Evolutionary conservation across 2,329 filamentous ascomycete species (phyloP).

Genomic region (Penicillium vulpinum): DNA sequence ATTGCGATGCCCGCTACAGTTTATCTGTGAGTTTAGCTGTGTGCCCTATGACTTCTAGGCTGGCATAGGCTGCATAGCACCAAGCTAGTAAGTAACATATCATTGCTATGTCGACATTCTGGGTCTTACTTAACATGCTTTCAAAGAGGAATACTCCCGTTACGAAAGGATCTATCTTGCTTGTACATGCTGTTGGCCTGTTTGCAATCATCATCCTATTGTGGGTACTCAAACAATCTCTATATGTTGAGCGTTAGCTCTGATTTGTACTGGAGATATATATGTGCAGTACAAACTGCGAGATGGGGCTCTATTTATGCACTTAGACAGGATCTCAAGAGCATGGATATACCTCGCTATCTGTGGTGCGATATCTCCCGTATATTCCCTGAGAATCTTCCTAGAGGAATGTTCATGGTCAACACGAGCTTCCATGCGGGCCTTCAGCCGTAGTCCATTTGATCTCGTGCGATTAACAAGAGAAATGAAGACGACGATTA

Average conservation of each 20-base stretch:
- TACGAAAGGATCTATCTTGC: slow-evolving; percentile 41
- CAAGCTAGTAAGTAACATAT: slow-evolving; percentile 43
- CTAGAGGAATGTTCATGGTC: not conserved
- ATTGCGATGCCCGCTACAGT: too few species aligned
- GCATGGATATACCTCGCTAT: not conserved
- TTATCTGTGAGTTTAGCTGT: too few species aligned
- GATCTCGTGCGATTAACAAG: not conserved
- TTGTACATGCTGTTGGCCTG: slow-evolving; percentile 47
- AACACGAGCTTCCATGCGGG: not conserved
- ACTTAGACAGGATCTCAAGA: not conserved
- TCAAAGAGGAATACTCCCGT: slow-evolving; percentile 39
- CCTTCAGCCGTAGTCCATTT: not conserved
- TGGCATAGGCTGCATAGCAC: slow-evolving; percentile 44
- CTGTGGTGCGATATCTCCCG: too few species aligned
- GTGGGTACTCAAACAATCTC: slow-evolving; percentile 40
- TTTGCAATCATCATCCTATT: slow-evolving; percentile 47
- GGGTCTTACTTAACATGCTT: slow-evolving; percentile 45
- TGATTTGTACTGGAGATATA: not conserved
- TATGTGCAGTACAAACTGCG: not conserved
- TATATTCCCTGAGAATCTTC: not conserved
- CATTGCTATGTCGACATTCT: slow-evolving; percentile 41
- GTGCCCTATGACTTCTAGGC: slow-evolving; percentile 39
- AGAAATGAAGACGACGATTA: too few species aligned
- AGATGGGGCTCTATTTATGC: not conserved
- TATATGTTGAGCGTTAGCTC: not conserved